Evolutionary conservation across 1,139 yeast species (phyloP).

Genomic region (Hanseniaspora gamundiae): DNA sequence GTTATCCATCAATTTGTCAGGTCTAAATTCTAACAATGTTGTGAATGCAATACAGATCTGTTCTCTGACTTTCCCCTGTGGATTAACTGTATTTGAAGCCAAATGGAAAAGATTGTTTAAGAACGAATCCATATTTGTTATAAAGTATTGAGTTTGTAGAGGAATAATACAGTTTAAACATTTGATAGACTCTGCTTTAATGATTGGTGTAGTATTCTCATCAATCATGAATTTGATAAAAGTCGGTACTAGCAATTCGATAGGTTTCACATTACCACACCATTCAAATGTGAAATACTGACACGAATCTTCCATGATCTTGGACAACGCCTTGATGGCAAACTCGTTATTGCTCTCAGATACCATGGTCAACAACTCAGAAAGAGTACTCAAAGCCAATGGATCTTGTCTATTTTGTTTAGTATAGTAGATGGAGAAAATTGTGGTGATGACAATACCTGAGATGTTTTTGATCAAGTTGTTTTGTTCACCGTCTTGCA

Average conservation of each 20-base stretch:
- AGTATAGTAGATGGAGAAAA: constrained; percentile 41
- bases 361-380: constrained; percentile 52
- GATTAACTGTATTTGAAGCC: constrained; percentile 41
- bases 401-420: constrained; percentile 25
- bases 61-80: constrained; percentile 44
- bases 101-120: constrained; percentile 51
- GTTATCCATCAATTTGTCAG: constrained; percentile 73
- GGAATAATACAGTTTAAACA: constrained; percentile 73
- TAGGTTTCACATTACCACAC: constrained; percentile 42
- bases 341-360: constrained; percentile 48
- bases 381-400: constrained; percentile 56
- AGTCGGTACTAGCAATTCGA: constrained; percentile 53
- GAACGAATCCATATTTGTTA: constrained; percentile 54
- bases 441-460: constrained; percentile 79
- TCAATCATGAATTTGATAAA: constrained; percentile 40
- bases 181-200: constrained; percentile 53
- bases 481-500: constrained; percentile 36
- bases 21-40: constrained; percentile 60
- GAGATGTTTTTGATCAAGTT: constrained; percentile 70
- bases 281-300: constrained; percentile 40
- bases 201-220: constrained; percentile 24
- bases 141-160: constrained; percentile 51
- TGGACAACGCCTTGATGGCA: constrained; percentile 70
- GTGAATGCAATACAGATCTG: constrained; percentile 73
- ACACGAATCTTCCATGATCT: constrained; percentile 71